Percentiles rank a stretch among this genome's conserved stretches.
These are phyloP conservation scores for Mycena haematopus DNA, from an alignment of 768 basidiomycete species.

Conservation along the genomic window DNA sequence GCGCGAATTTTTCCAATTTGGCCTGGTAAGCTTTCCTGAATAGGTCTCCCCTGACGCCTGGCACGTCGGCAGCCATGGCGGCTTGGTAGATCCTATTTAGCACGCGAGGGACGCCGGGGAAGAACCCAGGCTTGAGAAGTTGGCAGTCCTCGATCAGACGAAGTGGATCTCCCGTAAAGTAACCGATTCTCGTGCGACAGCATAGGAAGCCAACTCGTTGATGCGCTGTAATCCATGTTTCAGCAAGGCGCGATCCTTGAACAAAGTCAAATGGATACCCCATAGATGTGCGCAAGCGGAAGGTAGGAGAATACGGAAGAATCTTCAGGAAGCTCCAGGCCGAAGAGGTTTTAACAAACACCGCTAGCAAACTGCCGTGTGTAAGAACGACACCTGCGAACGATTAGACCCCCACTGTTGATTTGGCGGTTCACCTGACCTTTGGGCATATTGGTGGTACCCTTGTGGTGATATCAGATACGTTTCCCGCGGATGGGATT, in stretches of 20 bases:
- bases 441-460: constrained; percentile 85
- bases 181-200: constrained; percentile 77
- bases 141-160: constrained; percentile 92
- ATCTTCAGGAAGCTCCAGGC: constrained; percentile 52
- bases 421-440: constrained; percentile 47
- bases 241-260: constrained; percentile 1
- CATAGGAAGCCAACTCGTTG: constrained; percentile 63
- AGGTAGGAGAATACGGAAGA: constrained; percentile 72
- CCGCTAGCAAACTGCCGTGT: constrained; percentile 71
- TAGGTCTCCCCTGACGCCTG: constrained; percentile 83
- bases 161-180: constrained; percentile 86
- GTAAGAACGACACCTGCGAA: constrained; percentile 71
- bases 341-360: constrained; percentile 64
- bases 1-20: constrained; percentile 74
- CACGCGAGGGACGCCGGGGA: constrained; percentile 89
- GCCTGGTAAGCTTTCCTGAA: constrained; percentile 80
- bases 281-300: constrained; percentile 90
- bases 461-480: constrained; percentile 46
- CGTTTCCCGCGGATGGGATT: neutral
- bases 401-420: constrained; percentile 29
- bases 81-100: constrained; percentile 87
- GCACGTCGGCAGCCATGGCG: constrained; percentile 71
- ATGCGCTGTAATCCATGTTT: constrained; percentile 50
- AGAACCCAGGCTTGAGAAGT: constrained; percentile 80
- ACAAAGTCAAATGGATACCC: constrained; percentile 49